These are phyloP conservation scores for Erigeron canadensis DNA, from an alignment of 129 eudicot genomes.

Conservation along the genomic window DNA sequence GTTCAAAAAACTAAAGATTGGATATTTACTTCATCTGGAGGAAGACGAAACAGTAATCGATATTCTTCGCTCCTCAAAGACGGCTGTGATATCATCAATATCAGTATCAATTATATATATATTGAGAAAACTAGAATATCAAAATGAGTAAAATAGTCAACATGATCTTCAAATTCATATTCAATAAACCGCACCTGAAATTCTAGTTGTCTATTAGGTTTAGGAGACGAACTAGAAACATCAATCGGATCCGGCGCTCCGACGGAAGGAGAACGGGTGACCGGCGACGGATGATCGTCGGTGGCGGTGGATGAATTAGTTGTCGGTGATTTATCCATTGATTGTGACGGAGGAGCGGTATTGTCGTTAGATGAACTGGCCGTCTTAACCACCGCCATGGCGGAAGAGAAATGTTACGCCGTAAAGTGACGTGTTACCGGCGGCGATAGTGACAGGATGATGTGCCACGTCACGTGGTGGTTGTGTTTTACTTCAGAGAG, in stretches of 20 bases:
- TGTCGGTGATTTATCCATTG: slow-evolving; percentile 44
- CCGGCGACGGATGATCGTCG: slow-evolving; percentile 18
- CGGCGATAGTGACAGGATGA: slow-evolving; percentile 29
- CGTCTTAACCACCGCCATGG: slow-evolving; percentile 52
- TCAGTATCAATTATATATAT: not conserved
- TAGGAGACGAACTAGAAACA: slow-evolving; percentile 32
- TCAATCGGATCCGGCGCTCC: slow-evolving; percentile 26
- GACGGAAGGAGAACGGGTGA: slow-evolving; percentile 18
- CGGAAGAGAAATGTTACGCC: slow-evolving; percentile 14
- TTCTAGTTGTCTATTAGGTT: slow-evolving; percentile 42
- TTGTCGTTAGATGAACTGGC: slow-evolving; percentile 41
- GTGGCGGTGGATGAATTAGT: slow-evolving; percentile 26
- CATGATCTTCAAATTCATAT: slow-evolving; percentile 7
- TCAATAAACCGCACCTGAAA: slow-evolving; percentile 36
- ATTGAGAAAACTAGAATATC: too few species aligned
- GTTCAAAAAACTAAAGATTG: not conserved
- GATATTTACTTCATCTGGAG: slow-evolving; percentile 65
- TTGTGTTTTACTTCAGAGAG: slow-evolving; percentile 4
- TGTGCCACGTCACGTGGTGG: slow-evolving; percentile 14
- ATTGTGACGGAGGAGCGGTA: slow-evolving; percentile 33
- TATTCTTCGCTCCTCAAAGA: slow-evolving; percentile 76
- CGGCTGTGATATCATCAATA: slow-evolving; percentile 26
- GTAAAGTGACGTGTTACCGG: slow-evolving; percentile 27
- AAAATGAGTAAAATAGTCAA: slow-evolving; percentile 14
- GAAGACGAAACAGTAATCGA: slow-evolving; percentile 87